Evolutionary conservation across 1,284 basidiomycete species (phyloP), one percentile per base, ranked within the genome.

Genomic region (Pholiota adiposa): DNA sequence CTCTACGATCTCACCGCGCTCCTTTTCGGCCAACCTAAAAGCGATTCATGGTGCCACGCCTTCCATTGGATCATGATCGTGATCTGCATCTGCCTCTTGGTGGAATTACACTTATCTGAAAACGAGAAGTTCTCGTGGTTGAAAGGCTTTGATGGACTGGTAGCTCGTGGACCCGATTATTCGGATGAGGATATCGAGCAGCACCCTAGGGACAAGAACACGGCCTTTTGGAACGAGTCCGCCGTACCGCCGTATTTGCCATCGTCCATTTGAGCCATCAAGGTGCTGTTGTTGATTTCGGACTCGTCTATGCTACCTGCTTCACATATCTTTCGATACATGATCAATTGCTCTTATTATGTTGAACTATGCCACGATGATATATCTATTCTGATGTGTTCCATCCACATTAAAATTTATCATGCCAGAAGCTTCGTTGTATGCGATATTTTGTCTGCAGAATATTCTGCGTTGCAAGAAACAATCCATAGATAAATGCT

Each of bases 1-100:
- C 59, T 73, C 7, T 72, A 70, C 54, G 66, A 72, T 53, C 66
- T 75, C 40, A 52, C 64, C 16, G 68, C 71, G 21, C 69, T 76
- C 25, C 50, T 67, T 16, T 64, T 63, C 31, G 72, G 71, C 4
- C 62, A 65, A 36, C 52, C 56, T 18, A 53, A 61, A 19, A 65
- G 59, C 58, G 52, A 62, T 25, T 59, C 53, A n/a, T 72, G 70
- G 70, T 56, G 51, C 33, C 25, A 27, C 27, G 62, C 67, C 8
- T 70, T 71, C 53, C 51, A 59, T 27, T 68, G 61, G 52, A 66
- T 67, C 21, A 62, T 61, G 21, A 21, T 59, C 23, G 50, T 41
- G 43, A 55, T 65, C 51, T 51, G 44, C 38, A 36, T 55, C 14
- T 61, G 57, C 31, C 56, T 66, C 14, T 29, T 64, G 41, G 48